A percentile compares a stretch with the other conserved stretches of the same genome.
Conservation (phyloP, 306 rosid species). For the Leucaena leucocephala region DNA sequence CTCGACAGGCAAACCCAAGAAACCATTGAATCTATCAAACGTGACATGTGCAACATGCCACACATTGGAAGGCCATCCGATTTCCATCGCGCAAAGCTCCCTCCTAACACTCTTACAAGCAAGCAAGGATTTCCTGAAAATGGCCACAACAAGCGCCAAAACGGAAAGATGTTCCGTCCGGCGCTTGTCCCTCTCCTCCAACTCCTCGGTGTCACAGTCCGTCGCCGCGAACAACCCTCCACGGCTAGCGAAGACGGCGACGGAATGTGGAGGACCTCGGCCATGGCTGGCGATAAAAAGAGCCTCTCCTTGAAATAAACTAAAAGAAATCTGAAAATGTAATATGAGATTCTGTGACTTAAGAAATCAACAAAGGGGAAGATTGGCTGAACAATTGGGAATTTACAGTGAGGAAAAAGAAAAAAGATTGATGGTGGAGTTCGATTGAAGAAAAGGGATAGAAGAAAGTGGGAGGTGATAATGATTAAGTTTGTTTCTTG, state of each 20-base stretch:
- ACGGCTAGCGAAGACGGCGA: constrained; percentile 37
- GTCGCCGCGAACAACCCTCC: constrained; percentile 27
- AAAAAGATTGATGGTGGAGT: constrained; percentile 40
- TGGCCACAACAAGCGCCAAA: constrained; percentile 56
- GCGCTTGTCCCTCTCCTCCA: constrained; percentile 33
- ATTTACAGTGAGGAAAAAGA: constrained; percentile 7
- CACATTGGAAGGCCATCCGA: constrained; percentile 78
- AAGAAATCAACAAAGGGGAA: constrained; percentile 23
- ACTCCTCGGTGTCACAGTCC: constrained; percentile 35
- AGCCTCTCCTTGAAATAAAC: constrained; percentile 46
- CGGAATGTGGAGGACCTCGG: no score
- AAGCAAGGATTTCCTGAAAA: constrained; percentile 64
- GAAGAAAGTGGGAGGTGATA: constrained; percentile 57
- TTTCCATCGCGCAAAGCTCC: constrained; percentile 67
- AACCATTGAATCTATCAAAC: constrained; percentile 89
- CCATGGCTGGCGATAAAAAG: no score
- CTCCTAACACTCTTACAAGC: constrained; percentile 52
- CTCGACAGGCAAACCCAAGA: constrained; percentile 93
- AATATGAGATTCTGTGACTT: background rate
- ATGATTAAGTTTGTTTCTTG: constrained; percentile 40
- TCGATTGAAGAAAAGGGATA: constrained; percentile 46
- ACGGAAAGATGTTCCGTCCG: constrained; percentile 60
- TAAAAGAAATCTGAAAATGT: constrained; percentile 25
- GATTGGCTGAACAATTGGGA: constrained; percentile 29
- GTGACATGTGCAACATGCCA: constrained; percentile 96